Conservation (phyloP, 2,329 filamentous ascomycete genomes). For the Thermomyces lanuginosus region DNA sequence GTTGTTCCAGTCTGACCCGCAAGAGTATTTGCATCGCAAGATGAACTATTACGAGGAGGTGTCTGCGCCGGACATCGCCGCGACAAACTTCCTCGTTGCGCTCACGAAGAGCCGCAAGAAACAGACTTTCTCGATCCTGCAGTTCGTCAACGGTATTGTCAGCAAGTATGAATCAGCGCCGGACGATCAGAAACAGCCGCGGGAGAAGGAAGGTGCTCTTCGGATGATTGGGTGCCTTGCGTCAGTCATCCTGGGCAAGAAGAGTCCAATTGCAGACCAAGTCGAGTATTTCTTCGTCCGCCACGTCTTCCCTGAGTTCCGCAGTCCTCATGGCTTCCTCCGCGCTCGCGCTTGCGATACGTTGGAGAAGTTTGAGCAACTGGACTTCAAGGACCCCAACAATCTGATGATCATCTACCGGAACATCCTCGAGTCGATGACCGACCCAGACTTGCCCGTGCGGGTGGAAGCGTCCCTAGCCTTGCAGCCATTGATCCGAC, state of each 20-base stretch:
- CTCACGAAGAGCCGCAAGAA: slow-evolving; percentile 89
- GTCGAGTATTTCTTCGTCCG: slow-evolving; percentile 97
- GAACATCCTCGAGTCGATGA: slow-evolving; percentile 94
- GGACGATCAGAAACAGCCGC: slow-evolving; percentile 78
- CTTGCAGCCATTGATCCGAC: slow-evolving; percentile 84
- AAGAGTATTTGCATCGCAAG: slow-evolving; percentile 93
- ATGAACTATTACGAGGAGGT: slow-evolving; percentile 97
- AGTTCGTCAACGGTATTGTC: slow-evolving; percentile 88
- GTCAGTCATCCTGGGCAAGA: slow-evolving; percentile 88
- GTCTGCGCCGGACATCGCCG: slow-evolving; percentile 83
- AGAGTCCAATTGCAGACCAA: slow-evolving; percentile 92
- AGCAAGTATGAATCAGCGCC: slow-evolving; percentile 76
- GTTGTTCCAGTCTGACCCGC: slow-evolving; percentile 83
- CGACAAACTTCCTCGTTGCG: slow-evolving; percentile 89
- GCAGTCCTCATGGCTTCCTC: slow-evolving; percentile 78
- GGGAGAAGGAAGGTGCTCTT: slow-evolving; percentile 90
- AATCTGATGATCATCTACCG: slow-evolving; percentile 94
- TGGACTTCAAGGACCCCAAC: slow-evolving; percentile 91
- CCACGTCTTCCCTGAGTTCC: slow-evolving; percentile 96
- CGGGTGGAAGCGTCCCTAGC: slow-evolving; percentile 87
- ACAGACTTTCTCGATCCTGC: slow-evolving; percentile 86
- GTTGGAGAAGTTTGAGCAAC: slow-evolving; percentile 91
- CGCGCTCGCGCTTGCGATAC: slow-evolving; percentile 92
- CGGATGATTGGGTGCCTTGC: slow-evolving; percentile 94
- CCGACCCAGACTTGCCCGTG: slow-evolving; percentile 81